Evolutionary conservation across 768 basidiomycete genomes (phyloP).

Genomic region (Trametes meyenii): DNA sequence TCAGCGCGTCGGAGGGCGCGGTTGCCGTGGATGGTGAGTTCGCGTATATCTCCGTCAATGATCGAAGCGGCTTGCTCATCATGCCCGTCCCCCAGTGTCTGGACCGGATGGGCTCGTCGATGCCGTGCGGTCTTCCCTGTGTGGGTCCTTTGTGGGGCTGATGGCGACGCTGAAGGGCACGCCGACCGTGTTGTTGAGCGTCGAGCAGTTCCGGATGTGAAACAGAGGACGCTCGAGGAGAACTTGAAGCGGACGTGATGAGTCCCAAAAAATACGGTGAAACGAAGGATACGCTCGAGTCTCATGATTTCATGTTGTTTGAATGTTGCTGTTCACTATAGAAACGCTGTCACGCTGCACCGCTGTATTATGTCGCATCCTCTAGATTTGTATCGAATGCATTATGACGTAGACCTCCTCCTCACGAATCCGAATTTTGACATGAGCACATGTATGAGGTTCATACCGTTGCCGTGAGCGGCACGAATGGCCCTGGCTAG

Average conservation of each 20-base stretch:
- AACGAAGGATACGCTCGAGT: too few relatives aligned
- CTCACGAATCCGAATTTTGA: too few relatives aligned
- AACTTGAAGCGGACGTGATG: not conserved
- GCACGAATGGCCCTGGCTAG: too few relatives aligned
- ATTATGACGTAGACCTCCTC: too few relatives aligned
- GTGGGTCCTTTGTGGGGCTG: slow-evolving; percentile 13
- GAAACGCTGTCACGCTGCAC: too few relatives aligned
- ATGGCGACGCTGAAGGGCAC: slow-evolving; percentile 14
- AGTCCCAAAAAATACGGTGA: too few relatives aligned
- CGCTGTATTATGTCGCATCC: too few relatives aligned
- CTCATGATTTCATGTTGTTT: too few relatives aligned
- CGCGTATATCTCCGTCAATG: not conserved
- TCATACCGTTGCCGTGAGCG: too few relatives aligned
- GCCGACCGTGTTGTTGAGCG: slow-evolving; percentile 20
- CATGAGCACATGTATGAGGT: too few relatives aligned
- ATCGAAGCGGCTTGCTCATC: not conserved
- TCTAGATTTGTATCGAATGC: too few relatives aligned
- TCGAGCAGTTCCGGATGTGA: slow-evolving; percentile 24
- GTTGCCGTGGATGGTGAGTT: slow-evolving; percentile 37
- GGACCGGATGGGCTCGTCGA: slow-evolving; percentile 28
- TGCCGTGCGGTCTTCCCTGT: slow-evolving; percentile 25
- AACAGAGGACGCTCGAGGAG: not conserved
- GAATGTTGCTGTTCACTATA: too few relatives aligned
- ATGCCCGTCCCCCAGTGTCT: slow-evolving; percentile 20
- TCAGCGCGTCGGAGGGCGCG: slow-evolving; percentile 27